Percentiles rank a stretch among this genome's conserved stretches.
phyloP scores from a whole-genome alignment of 2,329 filamentous ascomycete species.

The Nakataea oryzae region DNA sequence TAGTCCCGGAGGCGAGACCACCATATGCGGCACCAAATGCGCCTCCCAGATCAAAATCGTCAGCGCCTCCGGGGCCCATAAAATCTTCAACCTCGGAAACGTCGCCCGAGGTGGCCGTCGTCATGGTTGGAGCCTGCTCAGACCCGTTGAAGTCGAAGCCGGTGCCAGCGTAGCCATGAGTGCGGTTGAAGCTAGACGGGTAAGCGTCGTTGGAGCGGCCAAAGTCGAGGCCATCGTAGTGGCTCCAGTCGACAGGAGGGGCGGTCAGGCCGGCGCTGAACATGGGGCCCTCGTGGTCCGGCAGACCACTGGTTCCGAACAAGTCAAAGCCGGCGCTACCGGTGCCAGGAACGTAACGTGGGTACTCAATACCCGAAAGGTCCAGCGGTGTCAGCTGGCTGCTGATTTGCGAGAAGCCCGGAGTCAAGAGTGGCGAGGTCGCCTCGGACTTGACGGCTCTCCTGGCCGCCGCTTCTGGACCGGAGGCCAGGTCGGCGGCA shows the following conservation, averaged over 20 bases:
- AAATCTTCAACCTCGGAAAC: slow-evolving; percentile 58
- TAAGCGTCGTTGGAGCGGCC: slow-evolving; percentile 29
- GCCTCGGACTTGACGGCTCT: slow-evolving; percentile 51
- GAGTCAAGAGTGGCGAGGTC: slow-evolving; percentile 45
- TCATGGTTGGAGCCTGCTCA: slow-evolving; percentile 44
- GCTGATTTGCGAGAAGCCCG: slow-evolving; percentile 38
- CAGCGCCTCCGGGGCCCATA: slow-evolving; percentile 27
- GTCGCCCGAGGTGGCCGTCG: slow-evolving; percentile 53
- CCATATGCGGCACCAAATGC: slow-evolving; percentile 22
- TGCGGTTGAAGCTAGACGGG: slow-evolving; percentile 37
- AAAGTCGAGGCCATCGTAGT: slow-evolving; percentile 35
- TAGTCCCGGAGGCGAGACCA: neutral
- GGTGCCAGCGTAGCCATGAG: slow-evolving; percentile 17
- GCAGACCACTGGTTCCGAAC: slow-evolving; percentile 30
- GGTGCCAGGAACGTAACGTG: slow-evolving; percentile 29
- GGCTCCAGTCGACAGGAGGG: slow-evolving; percentile 42
- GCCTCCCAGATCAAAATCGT: slow-evolving; percentile 26
- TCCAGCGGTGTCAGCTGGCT: slow-evolving; percentile 47
- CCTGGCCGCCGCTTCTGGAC: slow-evolving; percentile 24
- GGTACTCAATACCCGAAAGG: slow-evolving; percentile 43
- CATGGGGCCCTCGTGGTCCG: slow-evolving; percentile 44
- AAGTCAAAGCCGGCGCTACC: slow-evolving; percentile 37
- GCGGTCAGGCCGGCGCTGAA: slow-evolving; percentile 52
- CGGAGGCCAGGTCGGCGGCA: slow-evolving; percentile 22
- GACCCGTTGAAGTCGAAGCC: slow-evolving; percentile 43